A percentile compares a stretch with the other conserved stretches of the same genome.
These are phyloP conservation scores for Pestalotiopsis fici DNA, from an alignment of 2,329 filamentous ascomycete species.

Conservation along the genomic window DNA sequence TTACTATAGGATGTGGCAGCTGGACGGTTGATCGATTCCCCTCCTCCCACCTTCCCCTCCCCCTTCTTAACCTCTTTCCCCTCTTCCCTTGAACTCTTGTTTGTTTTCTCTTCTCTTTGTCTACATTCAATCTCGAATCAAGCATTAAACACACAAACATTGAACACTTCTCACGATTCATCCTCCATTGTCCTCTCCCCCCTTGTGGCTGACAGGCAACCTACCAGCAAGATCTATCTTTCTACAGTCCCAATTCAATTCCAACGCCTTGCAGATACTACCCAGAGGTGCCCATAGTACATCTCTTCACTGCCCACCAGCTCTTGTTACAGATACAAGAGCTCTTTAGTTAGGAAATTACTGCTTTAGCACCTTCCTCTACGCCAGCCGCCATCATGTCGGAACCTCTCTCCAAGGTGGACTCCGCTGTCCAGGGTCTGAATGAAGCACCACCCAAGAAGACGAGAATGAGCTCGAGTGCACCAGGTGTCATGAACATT, in stretches of 20 bases:
- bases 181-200: conserved; percentile 15
- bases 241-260: background rate
- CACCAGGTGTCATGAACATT: conserved; percentile 77
- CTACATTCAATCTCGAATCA: conserved; percentile 16
- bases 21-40: background rate
- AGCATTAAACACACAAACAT: background rate
- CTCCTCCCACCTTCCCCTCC: conserved; percentile 13
- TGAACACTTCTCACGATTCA: conserved; percentile 12
- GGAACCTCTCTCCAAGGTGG: conserved; percentile 78
- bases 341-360: conserved; percentile 3
- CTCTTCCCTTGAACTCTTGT: conserved; percentile 18
- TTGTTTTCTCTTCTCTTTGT: conserved; percentile 11
- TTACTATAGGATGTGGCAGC: background rate
- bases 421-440: conserved; percentile 85
- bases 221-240: conserved; percentile 3
- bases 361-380: background rate
- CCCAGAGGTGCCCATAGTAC: background rate
- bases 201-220: conserved; percentile 14
- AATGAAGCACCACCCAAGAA: conserved; percentile 69
- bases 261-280: background rate
- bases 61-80: conserved; percentile 16
- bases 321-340: background rate
- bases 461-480: conserved; percentile 72
- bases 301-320: background rate
- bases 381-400: conserved; percentile 22